phyloP scores from a whole-genome alignment of 805 yeast species.

The Yamadazyma takamatsuzukensis region DNA sequence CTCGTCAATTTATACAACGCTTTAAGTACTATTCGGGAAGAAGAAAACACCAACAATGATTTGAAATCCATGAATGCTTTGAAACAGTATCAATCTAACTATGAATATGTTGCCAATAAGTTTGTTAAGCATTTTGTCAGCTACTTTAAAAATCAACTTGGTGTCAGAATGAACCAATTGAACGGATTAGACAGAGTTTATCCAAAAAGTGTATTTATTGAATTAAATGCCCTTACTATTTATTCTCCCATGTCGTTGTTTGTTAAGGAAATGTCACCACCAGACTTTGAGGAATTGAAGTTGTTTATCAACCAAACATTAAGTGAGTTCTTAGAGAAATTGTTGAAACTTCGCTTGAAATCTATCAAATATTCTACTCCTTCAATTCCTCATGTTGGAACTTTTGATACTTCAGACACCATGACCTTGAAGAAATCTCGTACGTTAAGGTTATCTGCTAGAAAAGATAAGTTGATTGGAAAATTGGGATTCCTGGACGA shows the following conservation, averaged over 20 bases:
- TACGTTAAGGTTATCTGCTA: slow-evolving; percentile 25
- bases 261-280: slow-evolving; percentile 52
- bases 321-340: slow-evolving; percentile 24
- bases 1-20: slow-evolving; percentile 61
- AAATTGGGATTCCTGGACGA: slow-evolving; percentile 11
- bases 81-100: slow-evolving; percentile 57
- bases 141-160: slow-evolving; percentile 35
- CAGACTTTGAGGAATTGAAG: slow-evolving; percentile 45
- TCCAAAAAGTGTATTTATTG: slow-evolving; percentile 18
- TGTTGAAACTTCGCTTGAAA: slow-evolving; percentile 20
- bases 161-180: slow-evolving; percentile 28
- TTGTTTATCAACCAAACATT: slow-evolving; percentile 34
- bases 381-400: slow-evolving; percentile 5
- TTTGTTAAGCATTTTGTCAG: slow-evolving; percentile 47
- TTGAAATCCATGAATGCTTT: slow-evolving; percentile 69
- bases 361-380: slow-evolving; percentile 13
- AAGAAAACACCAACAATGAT: slow-evolving; percentile 28
- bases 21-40: slow-evolving; percentile 50
- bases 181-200: slow-evolving; percentile 22
- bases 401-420: slow-evolving; percentile 6
- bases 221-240: slow-evolving; percentile 24
- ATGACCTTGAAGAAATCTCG: slow-evolving; percentile 22
- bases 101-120: slow-evolving; percentile 50
- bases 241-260: slow-evolving; percentile 38
- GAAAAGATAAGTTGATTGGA: slow-evolving; percentile 24